Evolutionary conservation across 2,329 filamentous ascomycete species (phyloP).

Genomic region (Colletotrichum theobromicola): DNA sequence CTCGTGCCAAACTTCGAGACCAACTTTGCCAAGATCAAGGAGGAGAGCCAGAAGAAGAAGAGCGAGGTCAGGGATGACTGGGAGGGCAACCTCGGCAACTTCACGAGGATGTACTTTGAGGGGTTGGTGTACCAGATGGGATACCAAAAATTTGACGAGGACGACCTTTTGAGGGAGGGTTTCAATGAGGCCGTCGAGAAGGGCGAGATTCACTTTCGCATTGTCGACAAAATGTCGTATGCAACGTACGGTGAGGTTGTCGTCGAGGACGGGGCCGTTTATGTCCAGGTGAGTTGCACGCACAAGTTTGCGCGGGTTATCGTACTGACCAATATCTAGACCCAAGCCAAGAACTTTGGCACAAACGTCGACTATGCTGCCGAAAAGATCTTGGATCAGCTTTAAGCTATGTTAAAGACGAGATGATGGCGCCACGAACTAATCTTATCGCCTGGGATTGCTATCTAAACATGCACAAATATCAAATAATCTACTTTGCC

Average conservation of each 20-base stretch:
- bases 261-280: constrained; percentile 53
- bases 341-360: constrained; percentile 38
- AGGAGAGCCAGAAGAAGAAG: constrained; percentile 31
- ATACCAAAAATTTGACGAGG: constrained; percentile 49
- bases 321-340: constrained; percentile 26
- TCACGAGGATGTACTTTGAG: constrained; percentile 48
- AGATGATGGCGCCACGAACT: neutral
- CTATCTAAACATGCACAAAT: neutral
- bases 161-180: constrained; percentile 55
- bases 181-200: constrained; percentile 51
- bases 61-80: constrained; percentile 43
- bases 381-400: constrained; percentile 38
- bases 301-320: no score
- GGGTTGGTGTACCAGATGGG: constrained; percentile 45
- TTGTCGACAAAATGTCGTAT: constrained; percentile 50
- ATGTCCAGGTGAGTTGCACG: constrained; percentile 47
- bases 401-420: constrained; percentile 27
- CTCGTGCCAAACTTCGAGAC: constrained; percentile 54
- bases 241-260: constrained; percentile 49
- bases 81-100: constrained; percentile 47
- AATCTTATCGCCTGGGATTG: neutral
- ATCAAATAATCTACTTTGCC: neutral
- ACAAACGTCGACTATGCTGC: constrained; percentile 39
- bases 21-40: constrained; percentile 44
- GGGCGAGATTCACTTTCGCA: constrained; percentile 46